These are phyloP conservation scores for Leptographium procerum DNA, from an alignment of 2,329 filamentous ascomycete genomes.

Conservation along the genomic window DNA sequence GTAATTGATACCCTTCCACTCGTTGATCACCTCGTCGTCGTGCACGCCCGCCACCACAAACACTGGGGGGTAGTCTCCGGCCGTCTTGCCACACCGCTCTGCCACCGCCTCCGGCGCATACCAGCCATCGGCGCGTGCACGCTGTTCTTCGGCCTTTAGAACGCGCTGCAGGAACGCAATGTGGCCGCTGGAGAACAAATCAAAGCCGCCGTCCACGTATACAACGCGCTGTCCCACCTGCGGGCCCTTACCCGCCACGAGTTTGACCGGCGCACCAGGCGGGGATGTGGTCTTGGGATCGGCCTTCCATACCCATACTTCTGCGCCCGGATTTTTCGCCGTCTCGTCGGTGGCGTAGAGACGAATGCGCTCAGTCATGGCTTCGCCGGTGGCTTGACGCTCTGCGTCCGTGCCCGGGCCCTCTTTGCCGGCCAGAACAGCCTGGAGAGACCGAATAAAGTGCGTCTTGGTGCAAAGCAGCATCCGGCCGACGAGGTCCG, in stretches of 20 bases:
- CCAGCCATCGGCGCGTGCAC: slow-evolving; percentile 61
- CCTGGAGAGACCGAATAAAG: slow-evolving; percentile 74
- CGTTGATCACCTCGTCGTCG: slow-evolving; percentile 88
- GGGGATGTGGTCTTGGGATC: slow-evolving; percentile 37
- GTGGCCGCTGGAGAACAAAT: slow-evolving; percentile 92
- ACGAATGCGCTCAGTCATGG: slow-evolving; percentile 65
- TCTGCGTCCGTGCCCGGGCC: slow-evolving; percentile 59
- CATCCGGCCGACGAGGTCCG: slow-evolving; percentile 97
- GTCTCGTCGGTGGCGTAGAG: slow-evolving; percentile 84
- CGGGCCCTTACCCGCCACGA: slow-evolving; percentile 62
- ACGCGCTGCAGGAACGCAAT: slow-evolving; percentile 88
- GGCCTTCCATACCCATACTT: slow-evolving; percentile 72
- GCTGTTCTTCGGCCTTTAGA: slow-evolving; percentile 57
- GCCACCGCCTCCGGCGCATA: slow-evolving; percentile 52
- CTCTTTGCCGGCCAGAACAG: slow-evolving; percentile 57
- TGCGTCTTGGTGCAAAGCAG: slow-evolving; percentile 88
- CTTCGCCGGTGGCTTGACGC: slow-evolving; percentile 47
- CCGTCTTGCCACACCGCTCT: slow-evolving; percentile 45
- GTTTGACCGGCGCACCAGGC: slow-evolving; percentile 49
- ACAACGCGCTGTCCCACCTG: slow-evolving; percentile 72
- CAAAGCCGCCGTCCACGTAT: slow-evolving; percentile 94
- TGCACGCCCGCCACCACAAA: slow-evolving; percentile 92
- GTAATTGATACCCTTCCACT: slow-evolving; percentile 95
- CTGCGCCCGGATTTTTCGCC: slow-evolving; percentile 64
- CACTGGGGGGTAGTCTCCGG: slow-evolving; percentile 68